These are phyloP conservation scores for Paspalum notatum DNA, from an alignment of 176 grass and related monocot species.

Conservation along the genomic window DNA sequence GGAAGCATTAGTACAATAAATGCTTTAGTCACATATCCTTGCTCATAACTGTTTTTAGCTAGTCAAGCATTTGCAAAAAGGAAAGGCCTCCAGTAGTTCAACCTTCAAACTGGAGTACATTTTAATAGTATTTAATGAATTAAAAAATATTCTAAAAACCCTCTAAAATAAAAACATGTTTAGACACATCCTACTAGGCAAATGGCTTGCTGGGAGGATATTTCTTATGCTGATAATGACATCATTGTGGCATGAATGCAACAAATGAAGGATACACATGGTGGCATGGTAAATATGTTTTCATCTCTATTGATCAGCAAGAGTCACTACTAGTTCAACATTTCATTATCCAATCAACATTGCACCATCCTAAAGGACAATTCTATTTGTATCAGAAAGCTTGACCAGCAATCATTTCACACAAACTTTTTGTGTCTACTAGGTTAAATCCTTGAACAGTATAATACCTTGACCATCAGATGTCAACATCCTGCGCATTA, in stretches of 20 bases:
- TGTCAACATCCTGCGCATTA: slow-evolving; percentile 84
- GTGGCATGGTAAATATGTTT: neutral
- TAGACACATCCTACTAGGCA: neutral
- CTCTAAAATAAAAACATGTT: neutral
- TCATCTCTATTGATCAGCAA: neutral
- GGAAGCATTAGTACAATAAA: neutral
- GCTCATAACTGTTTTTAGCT: neutral
- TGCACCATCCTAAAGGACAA: neutral
- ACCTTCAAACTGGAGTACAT: too few relatives aligned
- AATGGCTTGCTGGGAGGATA: too few relatives aligned
- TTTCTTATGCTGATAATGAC: too few relatives aligned
- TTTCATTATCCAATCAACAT: slow-evolving; percentile 11
- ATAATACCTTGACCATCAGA: slow-evolving; percentile 90
- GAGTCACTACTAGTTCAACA: neutral
- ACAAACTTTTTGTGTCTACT: neutral
- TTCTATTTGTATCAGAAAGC: slow-evolving; percentile 7
- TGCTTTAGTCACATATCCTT: neutral
- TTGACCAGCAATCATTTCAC: neutral
- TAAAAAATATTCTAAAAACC: neutral
- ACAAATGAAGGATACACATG: neutral
- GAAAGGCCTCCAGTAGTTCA: too few relatives aligned
- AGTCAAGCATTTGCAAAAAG: neutral
- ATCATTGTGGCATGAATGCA: neutral
- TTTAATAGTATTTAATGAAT: too few relatives aligned
- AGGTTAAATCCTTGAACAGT: slow-evolving; percentile 1